Evolutionary conservation across 2,329 filamentous ascomycete genomes (phyloP), one percentile per base, ranked within the genome.

Genomic region (Rachicladosporium sp.): DNA sequence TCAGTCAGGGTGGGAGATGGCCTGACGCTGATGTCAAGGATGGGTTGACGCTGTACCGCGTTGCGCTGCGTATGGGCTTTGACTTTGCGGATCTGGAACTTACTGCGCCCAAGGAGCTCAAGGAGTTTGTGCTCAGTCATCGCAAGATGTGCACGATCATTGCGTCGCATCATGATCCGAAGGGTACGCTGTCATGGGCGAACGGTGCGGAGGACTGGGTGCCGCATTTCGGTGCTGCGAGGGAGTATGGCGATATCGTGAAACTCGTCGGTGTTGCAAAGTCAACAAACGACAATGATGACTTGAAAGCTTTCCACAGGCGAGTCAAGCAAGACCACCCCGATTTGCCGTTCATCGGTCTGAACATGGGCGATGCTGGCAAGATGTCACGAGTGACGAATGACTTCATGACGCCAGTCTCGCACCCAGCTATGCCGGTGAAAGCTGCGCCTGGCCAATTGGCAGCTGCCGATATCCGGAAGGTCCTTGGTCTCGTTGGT

Each of bases 1-100:
- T 74, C 48, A 77, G 80, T 13, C 91, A 98, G 63, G 89, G 89
- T 3, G 91, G 91, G 12, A 78, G 74, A 38, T 96, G 94, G 62
- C 83, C 86, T 0, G 86, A 96, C 54, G 66, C 76, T 42, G 73
- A 80, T n/a, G 73, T 80, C 43, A 44, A 54, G 35, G 40, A 45
- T 15, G 80, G 84, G 6, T 68, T 82, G 33, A 70, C 73, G 21
- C 73, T 98, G 7, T 95, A 94, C 62, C 71, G 70, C 33, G 70
- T 82, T 30, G 91, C 85, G 4, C 67, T 94, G 42, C 78, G 84
- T 19, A 76, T 91, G 59, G 89, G 86, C 6, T 78, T 88, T 33
- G 91, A 98, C 57, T 98, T 93, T 56, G 71, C 98, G 15, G 91
- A 98, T 58, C 67, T 96, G 6, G 91, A 98, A 60, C 82, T 96